Evolutionary conservation across 2,329 filamentous ascomycete species (phyloP).

Genomic region (Penicillium sp.): DNA sequence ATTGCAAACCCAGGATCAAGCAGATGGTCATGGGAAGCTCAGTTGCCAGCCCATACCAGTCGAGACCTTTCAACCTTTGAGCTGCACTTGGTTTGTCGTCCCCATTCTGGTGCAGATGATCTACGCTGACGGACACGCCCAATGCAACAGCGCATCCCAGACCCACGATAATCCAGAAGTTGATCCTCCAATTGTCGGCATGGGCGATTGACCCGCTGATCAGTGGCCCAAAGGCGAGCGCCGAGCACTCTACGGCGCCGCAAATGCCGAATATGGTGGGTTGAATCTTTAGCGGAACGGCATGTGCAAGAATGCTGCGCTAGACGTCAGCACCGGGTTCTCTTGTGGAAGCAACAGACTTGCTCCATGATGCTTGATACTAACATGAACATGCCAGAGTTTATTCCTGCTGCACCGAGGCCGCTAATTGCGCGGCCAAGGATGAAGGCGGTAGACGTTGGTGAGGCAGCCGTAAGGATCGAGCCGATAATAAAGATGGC

Average conservation of each 20-base stretch:
- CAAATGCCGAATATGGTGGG: conserved; percentile 1
- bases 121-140: neutral
- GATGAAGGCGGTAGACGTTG: conserved; percentile 25
- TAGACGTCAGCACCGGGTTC: neutral
- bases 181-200: conserved; percentile 8
- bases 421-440: conserved; percentile 28
- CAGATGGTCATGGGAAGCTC: conserved; percentile 34
- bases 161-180: conserved; percentile 8
- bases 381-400: conserved; percentile 16
- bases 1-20: conserved; percentile 47
- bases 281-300: neutral
- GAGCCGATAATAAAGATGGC: conserved; percentile 29
- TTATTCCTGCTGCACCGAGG: conserved; percentile 24
- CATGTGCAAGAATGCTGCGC: neutral
- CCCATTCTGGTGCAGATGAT: conserved; percentile 1
- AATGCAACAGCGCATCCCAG: conserved; percentile 4
- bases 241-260: conserved; percentile 9
- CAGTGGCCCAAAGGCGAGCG: conserved; percentile 13
- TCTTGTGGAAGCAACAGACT: neutral
- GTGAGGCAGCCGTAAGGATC: conserved; percentile 25
- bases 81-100: neutral
- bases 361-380: neutral
- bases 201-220: conserved; percentile 11
- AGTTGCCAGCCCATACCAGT: conserved; percentile 1
- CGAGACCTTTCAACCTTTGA: conserved; percentile 7